Evolutionary conservation across 192 early-diverging fungal genomes (phyloP).

Genomic region (Gonapodya sp.): DNA sequence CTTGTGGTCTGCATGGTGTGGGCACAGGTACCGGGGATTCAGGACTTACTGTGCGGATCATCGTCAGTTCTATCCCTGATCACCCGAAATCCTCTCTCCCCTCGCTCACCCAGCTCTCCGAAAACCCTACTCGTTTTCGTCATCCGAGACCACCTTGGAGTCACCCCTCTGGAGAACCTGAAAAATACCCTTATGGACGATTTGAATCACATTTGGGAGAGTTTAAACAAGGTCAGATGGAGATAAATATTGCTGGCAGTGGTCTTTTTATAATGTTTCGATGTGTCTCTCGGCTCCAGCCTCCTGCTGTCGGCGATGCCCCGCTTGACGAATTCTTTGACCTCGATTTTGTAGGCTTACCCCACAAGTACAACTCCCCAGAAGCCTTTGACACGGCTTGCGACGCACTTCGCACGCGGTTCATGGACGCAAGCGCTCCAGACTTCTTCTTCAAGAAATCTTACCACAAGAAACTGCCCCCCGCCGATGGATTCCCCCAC

Average conservation of each 20-base stretch:
- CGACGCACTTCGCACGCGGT: conserved; percentile 57
- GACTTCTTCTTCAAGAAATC: conserved; percentile 75
- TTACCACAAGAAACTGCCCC: conserved; percentile 87
- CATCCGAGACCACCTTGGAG: conserved; percentile 86
- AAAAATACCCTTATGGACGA: conserved; percentile 67
- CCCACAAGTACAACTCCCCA: conserved; percentile 80
- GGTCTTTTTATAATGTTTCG: neutral
- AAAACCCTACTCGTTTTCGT: conserved; percentile 94
- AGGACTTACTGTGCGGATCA: too few species aligned
- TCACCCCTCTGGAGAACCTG: conserved; percentile 75
- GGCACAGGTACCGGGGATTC: too few species aligned
- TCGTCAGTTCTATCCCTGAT: too few species aligned
- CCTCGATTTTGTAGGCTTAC: conserved; percentile 74
- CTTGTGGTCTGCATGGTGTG: too few species aligned
- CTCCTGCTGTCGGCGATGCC: conserved; percentile 51
- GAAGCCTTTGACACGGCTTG: conserved; percentile 74
- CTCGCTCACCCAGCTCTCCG: conserved; percentile 41
- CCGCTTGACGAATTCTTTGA: conserved; percentile 83
- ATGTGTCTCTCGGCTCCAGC: conserved; percentile 1
- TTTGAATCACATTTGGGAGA: conserved; percentile 86
- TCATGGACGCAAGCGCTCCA: conserved; percentile 51
- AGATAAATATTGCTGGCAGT: conserved; percentile 1
- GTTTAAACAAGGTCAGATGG: conserved; percentile 57
- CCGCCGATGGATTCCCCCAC: conserved; percentile 88
- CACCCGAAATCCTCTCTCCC: too few species aligned